Conservation (phyloP, 352 stramenopile genomes). For the Pythium brachiatum region DNA sequence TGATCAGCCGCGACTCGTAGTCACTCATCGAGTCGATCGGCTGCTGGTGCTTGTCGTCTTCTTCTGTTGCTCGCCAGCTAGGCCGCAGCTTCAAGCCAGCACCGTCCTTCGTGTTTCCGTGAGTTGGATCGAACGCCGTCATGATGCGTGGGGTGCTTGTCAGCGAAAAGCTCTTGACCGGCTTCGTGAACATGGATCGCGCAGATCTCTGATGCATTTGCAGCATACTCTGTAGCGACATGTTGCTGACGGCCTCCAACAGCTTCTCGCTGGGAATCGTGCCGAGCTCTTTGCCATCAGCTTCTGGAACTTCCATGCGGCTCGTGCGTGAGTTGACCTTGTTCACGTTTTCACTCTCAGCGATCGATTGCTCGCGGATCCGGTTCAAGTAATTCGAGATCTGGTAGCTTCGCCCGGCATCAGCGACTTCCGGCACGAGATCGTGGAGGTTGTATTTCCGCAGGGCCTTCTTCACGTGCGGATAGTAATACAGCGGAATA, state of each 20-base stretch:
- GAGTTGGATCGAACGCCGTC: neutral
- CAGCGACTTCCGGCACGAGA: constrained; percentile 81
- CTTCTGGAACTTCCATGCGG: constrained; percentile 15
- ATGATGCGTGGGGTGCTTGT: neutral
- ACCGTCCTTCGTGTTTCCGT: constrained; percentile 17
- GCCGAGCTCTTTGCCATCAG: constrained; percentile 15
- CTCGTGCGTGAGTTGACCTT: constrained; percentile 56
- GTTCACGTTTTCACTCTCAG: constrained; percentile 77
- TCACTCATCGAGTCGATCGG: constrained; percentile 89
- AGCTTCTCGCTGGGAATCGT: constrained; percentile 18
- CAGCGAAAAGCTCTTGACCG: constrained; percentile 24
- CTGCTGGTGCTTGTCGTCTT: constrained; percentile 83
- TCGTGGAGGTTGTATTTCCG: constrained; percentile 88
- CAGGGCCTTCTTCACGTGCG: constrained; percentile 76
- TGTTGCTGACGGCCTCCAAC: constrained; percentile 58
- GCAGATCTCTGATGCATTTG: constrained; percentile 51
- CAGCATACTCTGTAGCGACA: constrained; percentile 65
- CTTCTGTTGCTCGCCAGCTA: constrained; percentile 55
- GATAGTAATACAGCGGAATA: constrained; percentile 81
- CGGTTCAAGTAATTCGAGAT: constrained; percentile 77
- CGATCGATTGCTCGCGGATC: constrained; percentile 66
- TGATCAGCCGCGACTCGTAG: constrained; percentile 84
- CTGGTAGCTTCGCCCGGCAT: constrained; percentile 80
- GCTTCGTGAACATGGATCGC: constrained; percentile 49
- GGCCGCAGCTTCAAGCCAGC: constrained; percentile 48